Evolutionary conservation across 2,329 filamentous ascomycete genomes (phyloP), one percentile per base, ranked within the genome.

Genomic region (Epicoccum sorghinum): DNA sequence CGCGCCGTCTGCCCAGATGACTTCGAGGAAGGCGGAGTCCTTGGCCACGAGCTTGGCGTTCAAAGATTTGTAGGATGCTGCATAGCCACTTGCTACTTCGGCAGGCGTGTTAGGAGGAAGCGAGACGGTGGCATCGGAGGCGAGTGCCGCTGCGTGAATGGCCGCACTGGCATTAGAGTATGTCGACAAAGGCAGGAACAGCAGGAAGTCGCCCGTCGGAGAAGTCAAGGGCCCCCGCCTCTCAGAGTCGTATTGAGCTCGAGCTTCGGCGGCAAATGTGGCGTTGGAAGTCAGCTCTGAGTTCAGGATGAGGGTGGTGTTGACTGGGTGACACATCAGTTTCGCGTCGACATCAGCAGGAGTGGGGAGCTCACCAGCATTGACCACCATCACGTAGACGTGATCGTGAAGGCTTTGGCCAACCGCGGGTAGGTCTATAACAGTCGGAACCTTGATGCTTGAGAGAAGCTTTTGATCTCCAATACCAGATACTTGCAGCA

Each of bases 401-500:
- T 68, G 65, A 30, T 68, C 65, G 44, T 68, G 65, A 4, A 68
- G 39, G 13, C 62, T 66, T 25, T 66, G 55, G 14, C 65, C 65
- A n/a, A 68, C 64, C 1, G 62, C 65, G 4, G 67, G 62, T 13
- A 70, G 60, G 46, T 69, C 55, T 9, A 67, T 59, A 12, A 66
- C 52, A 3, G 57, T 54, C 3, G 55, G 33, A 3, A 66, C 60
- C 3, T 59, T 59, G 51, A 69, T 64, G 7, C 44, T 56, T 25
- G 53, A 48, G 3, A 69, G 63, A 4, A 64, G 52, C 7, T 52
- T 37, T 14, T 61, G 30, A 27, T 65, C 64, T 25, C 67, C 67
- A n/a, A 70, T 66, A 7, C 67, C 67, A 25, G 65, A 68, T 1
- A 67, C 54, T 29, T 69, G 67, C 9, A 70, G 56, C 1, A 70